Evolutionary conservation across 108 stramenopile species (phyloP), one percentile per base, ranked within the genome.

Genomic region (Epithemia pelagica): DNA sequence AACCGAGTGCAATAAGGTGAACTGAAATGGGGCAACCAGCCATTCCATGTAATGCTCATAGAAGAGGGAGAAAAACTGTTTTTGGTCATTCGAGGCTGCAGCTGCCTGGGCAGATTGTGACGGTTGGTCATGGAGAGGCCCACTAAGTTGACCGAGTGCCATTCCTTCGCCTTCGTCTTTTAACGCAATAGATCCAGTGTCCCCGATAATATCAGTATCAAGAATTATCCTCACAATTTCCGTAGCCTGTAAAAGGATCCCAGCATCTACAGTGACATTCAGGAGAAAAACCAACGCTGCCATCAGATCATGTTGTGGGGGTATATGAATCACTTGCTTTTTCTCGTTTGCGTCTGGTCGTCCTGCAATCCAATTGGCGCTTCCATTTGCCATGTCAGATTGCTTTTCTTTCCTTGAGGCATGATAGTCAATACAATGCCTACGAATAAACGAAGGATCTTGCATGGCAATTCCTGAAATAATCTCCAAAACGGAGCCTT

Each of bases 181-280:
- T 21, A 74, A 67, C 20, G 58, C 59, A 71, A 84, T 68, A 28
- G 74, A 64, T 52, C 73, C 76, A 20, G 79, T 79, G 29, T 94
- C 89, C 1, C 80, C 74, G 54, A 78, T 61, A 64, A 90, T 83
- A 28, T 94, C 92, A 0, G 87, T 89, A 66, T 94, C 92, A 24
- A 94, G 73, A 70, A 91, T 78, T 18, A 91, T 86, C 58, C 89
- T 67, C 68, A 94, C 77, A 31, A 91, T 85, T 66, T 94, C 92
- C 7, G 86, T 83, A 27, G 81, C 77, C 72, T 91, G 90, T 29
- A 94, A 79, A 32, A 91, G 64, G 15, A 91, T 30, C 7, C 92
- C 92, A 46, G 92, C 89, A 80, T 94, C 92, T 1, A 73, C 76
- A 69, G 89, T 89, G 2, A 78, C 74, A 31, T 81, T 76, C 72